Evolutionary conservation across 257 asterid species (phyloP).

Genomic region (Gardenia jasminoides): DNA sequence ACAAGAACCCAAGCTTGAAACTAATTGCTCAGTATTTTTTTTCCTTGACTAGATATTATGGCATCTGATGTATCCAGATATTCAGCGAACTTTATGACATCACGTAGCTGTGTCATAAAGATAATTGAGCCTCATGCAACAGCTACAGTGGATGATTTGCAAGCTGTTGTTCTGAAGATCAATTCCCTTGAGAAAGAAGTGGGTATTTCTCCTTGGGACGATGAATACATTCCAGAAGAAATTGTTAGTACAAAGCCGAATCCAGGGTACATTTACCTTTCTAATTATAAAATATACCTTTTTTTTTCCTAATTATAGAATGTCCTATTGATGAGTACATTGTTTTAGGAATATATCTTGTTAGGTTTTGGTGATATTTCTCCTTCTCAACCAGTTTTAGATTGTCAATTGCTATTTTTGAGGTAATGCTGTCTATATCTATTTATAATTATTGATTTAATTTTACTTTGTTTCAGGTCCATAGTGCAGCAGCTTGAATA

Average conservation of each 20-base stretch:
- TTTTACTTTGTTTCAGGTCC: slow-evolving; percentile 41
- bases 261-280: slow-evolving; percentile 59
- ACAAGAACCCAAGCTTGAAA: slow-evolving; percentile 3
- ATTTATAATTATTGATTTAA: background rate
- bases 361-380: background rate
- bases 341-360: background rate
- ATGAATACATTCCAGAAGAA: slow-evolving; percentile 85
- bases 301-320: too few species aligned
- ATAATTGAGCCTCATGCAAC: slow-evolving; percentile 86
- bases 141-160: slow-evolving; percentile 66
- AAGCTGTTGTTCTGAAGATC: slow-evolving; percentile 58
- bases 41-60: slow-evolving; percentile 54
- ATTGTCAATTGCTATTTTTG: background rate
- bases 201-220: slow-evolving; percentile 74
- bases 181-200: slow-evolving; percentile 63
- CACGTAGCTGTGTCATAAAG: slow-evolving; percentile 78
- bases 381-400: background rate
- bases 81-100: slow-evolving; percentile 67
- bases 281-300: background rate
- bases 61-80: slow-evolving; percentile 81
- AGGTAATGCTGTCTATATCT: background rate
- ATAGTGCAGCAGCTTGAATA: slow-evolving; percentile 65
- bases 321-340: background rate
- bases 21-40: slow-evolving; percentile 13
- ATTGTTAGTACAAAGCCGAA: slow-evolving; percentile 61